phyloP scores from a whole-genome alignment of 1,284 basidiomycete species.

The Pascua sp. region DNA sequence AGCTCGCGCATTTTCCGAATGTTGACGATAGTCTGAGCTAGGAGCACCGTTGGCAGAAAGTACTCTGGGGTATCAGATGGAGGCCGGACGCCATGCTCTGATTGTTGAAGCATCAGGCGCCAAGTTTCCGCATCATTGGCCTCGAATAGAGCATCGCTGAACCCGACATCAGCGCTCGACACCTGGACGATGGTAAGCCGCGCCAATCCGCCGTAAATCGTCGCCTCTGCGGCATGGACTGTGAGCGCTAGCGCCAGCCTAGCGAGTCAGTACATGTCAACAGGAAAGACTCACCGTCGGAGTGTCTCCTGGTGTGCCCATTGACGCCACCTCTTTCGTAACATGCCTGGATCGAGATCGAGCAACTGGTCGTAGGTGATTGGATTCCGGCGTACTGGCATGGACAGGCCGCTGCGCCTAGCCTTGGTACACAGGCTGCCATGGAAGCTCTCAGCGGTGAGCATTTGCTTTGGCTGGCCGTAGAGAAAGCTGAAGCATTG shows the following conservation, averaged over 20 bases:
- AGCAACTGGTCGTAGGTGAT: slow-evolving; percentile 2
- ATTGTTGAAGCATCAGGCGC: not conserved
- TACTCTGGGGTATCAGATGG: not conserved
- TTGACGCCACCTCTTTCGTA: slow-evolving; percentile 6
- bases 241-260: slow-evolving; percentile 7
- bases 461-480: slow-evolving; percentile 11
- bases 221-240: slow-evolving; percentile 10
- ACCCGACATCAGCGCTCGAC: not conserved
- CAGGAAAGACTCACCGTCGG: not conserved
- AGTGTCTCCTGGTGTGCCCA: slow-evolving; percentile 13
- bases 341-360: not conserved
- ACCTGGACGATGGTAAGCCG: not conserved
- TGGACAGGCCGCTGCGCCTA: slow-evolving; percentile 8
- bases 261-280: no score
- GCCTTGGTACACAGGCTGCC: slow-evolving; percentile 6
- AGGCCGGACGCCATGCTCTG: not conserved
- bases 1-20: slow-evolving; percentile 2
- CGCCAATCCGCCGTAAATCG: slow-evolving; percentile 6
- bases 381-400: slow-evolving; percentile 2
- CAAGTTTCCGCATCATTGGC: slow-evolving; percentile 11
- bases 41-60: slow-evolving; percentile 2
- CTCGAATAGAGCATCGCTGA: slow-evolving; percentile 15
- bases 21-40: slow-evolving; percentile 10
- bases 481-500: slow-evolving; percentile 15
- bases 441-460: slow-evolving; percentile 13